Evolutionary conservation across 2,329 filamentous ascomycete species (phyloP), one percentile per base, ranked within the genome.

Genomic region (Bipolaris sorokiniana): DNA sequence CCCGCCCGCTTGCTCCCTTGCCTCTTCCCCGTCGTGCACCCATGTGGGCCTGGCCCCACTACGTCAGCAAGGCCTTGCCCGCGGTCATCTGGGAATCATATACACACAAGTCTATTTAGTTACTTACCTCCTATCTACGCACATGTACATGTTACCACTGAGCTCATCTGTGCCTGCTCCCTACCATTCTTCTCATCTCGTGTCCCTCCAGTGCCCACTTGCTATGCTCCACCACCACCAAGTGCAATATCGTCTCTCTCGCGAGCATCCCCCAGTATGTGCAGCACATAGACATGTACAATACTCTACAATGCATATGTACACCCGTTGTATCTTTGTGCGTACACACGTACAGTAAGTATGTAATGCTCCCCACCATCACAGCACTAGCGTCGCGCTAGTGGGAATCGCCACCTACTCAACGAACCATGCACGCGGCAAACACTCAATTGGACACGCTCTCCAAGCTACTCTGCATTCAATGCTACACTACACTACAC

Each of bases 21-120:
- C 51, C 50, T 36, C 56, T 49, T 52, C 58, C 56, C 53, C 51
- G 54, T 56, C 54, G 36, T 57, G 46, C 50, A 51, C 54, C 51
- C 50, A 56, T 54, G 62, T 59, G 59, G 62, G 61, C 66, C 63
- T 69, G 63, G 57, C 66, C 40, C 62, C 58, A 58, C 63, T 64
- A 65, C 60, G 44, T 44, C 58, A 68, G 63, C 65, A 65, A 31
- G 3, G 42, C 26, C 18, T n/a, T 49, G 38, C 45, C 42, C 38
- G 40, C 54, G 22, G 54, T 55, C 64, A 60, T 58, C 49, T 53
- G 51, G 40, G 36, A 38, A 44, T 48, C 46, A 40, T 48, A 51
- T 40, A 38, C 28, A 31, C 28, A 31, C 28, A 31, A 31, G 10
- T 31, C 28, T 31, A 31, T 13, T 31, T 31, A 31, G 5, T 31